Evolutionary conservation across 352 stramenopile species (phyloP), one percentile per base, ranked within the genome.

Genomic region (Phytophthora pistaciae): DNA sequence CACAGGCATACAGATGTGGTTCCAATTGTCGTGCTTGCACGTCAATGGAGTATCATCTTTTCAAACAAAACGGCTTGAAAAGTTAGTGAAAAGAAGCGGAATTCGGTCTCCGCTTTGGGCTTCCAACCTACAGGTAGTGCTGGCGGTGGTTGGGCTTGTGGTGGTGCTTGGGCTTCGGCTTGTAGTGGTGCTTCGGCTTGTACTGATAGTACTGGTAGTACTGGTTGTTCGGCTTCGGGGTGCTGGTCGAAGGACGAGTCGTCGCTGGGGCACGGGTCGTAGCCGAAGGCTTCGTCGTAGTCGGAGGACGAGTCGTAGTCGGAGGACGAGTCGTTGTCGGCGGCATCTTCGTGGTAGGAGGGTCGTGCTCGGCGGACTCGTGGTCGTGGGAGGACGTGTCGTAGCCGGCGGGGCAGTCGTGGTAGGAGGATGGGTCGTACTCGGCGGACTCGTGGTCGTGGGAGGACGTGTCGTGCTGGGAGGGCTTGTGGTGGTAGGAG

Each of bases 151-250:
- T 25, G n/a, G 44, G 9, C n/a, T 52, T 50, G 44, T 23, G 44
- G 52, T 42, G 52, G 52, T 25, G 52, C 27, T 23, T 57, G 16
- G 18, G 52, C 25, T 58, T 57, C 25, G 18, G 52, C 25, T 57
- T 57, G 50, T 57, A 11, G 50, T 57, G 25, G 25, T 25, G 25
- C 25, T 23, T 57, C 50, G 50, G 50, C 25, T 57, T 57, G 50
- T 56, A 16, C 25, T 56, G 50, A 38, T 56, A 56, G 50, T 57
- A 57, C 50, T 57, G 50, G 8, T 40, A 21, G 52, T 40, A 58
- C 25, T 58, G 25, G 52, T 42, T 58, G 16, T 11, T 42, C 38
- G 52, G 52, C 52, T 57, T 57, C 11, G 52, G 23, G 14, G 25
- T 57, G 5, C 18, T 57, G 23, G n/a, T 18, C 36, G 36, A 5